phyloP scores from a whole-genome alignment of 441 rosid genomes.

The Sinapis alba region DNA sequence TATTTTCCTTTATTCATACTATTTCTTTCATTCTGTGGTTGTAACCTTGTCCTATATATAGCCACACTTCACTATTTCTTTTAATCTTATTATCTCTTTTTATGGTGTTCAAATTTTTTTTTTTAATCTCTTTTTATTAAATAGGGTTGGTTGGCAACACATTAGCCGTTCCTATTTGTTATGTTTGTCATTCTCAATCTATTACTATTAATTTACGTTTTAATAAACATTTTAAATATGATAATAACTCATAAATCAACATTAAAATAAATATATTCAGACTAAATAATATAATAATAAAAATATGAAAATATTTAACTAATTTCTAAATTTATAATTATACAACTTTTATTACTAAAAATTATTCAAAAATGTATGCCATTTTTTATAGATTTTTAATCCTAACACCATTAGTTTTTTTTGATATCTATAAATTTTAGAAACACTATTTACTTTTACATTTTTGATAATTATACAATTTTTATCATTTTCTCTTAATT shows the following conservation, averaged over 20 bases:
- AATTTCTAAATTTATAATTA: too few relatives aligned
- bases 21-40: background rate
- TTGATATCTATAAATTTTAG: too few relatives aligned
- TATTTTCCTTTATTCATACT: background rate
- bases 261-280: background rate
- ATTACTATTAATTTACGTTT: too few relatives aligned
- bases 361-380: background rate
- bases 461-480: too few relatives aligned
- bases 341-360: background rate
- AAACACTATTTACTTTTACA: background rate
- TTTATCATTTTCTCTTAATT: too few relatives aligned
- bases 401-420: background rate
- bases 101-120: too few relatives aligned
- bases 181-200: too few relatives aligned
- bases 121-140: background rate
- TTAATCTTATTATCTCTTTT: background rate
- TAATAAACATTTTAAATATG: too few relatives aligned
- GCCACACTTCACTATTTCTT: background rate
- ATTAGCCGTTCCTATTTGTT: background rate
- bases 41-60: background rate
- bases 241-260: too few relatives aligned
- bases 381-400: too few relatives aligned
- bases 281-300: background rate
- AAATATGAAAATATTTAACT: too few relatives aligned
- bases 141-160: background rate